Percentiles rank a stretch among this genome's conserved stretches.
Evolutionary conservation across 2,329 filamentous ascomycete species (phyloP).

Genomic region (Alternaria sp.): DNA sequence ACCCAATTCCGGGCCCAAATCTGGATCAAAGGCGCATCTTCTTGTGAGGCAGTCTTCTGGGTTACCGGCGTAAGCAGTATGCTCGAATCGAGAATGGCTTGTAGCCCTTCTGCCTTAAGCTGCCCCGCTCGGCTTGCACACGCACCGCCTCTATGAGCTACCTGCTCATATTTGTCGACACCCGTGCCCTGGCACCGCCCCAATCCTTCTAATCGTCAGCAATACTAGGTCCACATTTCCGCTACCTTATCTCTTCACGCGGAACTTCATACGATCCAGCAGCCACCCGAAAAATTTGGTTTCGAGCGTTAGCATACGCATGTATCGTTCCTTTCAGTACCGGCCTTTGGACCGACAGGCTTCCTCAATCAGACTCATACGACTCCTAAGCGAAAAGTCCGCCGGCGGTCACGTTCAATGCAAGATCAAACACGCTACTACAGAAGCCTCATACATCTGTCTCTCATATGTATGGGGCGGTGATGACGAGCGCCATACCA

Average conservation of each 20-base stretch:
- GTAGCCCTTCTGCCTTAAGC: not conserved
- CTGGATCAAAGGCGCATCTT: not conserved
- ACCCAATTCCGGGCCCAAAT: not conserved
- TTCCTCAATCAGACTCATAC: not conserved
- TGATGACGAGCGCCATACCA: not conserved
- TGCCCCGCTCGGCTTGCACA: not conserved
- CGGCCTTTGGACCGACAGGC: not conserved
- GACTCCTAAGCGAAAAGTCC: not conserved
- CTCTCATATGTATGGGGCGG: conserved; percentile 18
- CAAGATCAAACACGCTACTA: not conserved
- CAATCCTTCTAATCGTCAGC: not conserved
- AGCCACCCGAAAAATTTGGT: not conserved
- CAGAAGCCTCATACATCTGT: conserved; percentile 1
- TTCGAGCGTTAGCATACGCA: not conserved
- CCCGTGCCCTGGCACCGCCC: not conserved
- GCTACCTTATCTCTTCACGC: not conserved
- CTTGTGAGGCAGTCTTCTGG: not conserved
- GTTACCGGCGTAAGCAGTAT: not conserved
- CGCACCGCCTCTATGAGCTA: not conserved
- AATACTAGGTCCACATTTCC: not conserved
- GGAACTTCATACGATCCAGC: not conserved
- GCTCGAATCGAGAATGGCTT: not conserved
- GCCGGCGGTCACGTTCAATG: conserved; percentile 3
- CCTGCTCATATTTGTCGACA: not conserved
- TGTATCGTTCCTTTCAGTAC: not conserved